Evolutionary conservation across 2,329 filamentous ascomycete species (phyloP), one percentile per base, ranked within the genome.

Genomic region (Hymenoscyphus albidus): DNA sequence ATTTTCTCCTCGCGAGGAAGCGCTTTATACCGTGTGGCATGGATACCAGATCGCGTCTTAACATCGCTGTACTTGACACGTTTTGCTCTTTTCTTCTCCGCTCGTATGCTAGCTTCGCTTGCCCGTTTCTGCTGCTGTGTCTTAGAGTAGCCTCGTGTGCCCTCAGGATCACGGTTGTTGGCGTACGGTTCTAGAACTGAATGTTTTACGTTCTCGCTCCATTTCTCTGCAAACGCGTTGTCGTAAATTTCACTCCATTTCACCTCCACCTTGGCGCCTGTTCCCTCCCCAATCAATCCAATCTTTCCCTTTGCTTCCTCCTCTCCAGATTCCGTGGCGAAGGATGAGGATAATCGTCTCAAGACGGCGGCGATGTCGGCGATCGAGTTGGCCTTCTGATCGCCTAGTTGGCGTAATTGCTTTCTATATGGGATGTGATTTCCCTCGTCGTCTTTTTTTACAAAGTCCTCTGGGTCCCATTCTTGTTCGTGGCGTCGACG

Each of bases 401-500:
- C 80, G 73, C 39, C 18, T 39, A 59, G 9, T 12, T 64, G 22
- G 32, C 61, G 48, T 51, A 16, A 58, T 58, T 58, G 54, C 71
- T 84, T 78, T 57, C 66, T 68, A 54, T 64, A 67, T 5, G 59
- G 55, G 27, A 67, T 54, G 18, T 64, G 62, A 32, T 68, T 70
- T 40, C 70, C 65, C 5, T 62, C 57, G 2, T 65, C 64, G 35
- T 68, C 70, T 51, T 68, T 65, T 64, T 80, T 76, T 27, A 27
- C 27, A 62, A 86, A 72, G 35, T 80, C 77, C 67, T 82, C 74
- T 22, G 48, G 48, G 64, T 78, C 79, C 86, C 87, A 90, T 51
- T 81, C 78, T 38, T 88, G 81, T 76, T 88, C 84, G 79, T 90
- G 87, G 59, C 85, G 78, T 71, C 79, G 79, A 71, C 85, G 82